Evolutionary conservation across 164 flowering plant species (phyloP).

Genomic region (Echeveria elegans): DNA sequence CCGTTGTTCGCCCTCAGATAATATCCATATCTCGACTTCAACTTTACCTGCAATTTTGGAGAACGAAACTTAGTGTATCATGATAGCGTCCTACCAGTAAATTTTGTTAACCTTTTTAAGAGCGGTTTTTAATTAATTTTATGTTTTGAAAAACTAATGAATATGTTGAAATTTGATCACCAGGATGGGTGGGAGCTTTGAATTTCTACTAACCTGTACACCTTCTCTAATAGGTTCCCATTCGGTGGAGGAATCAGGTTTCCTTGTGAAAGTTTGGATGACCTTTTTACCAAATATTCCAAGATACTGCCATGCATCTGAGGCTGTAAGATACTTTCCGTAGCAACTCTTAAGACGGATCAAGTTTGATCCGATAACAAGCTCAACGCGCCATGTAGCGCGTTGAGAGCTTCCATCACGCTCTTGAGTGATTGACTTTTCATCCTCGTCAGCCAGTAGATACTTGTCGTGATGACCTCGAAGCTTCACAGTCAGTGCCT

Average conservation of each 20-base stretch:
- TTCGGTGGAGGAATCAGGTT: not conserved
- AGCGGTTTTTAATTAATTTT: no score
- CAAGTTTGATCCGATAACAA: not conserved
- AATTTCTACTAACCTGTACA: not conserved
- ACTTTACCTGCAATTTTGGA: not conserved
- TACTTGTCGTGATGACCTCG: not conserved
- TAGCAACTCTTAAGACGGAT: not conserved
- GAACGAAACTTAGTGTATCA: no score
- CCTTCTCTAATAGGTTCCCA: not conserved
- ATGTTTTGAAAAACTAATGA: no score
- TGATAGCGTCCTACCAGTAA: no score
- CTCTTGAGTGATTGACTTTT: not conserved
- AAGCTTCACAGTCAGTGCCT: not conserved
- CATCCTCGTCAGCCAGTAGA: not conserved
- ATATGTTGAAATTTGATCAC: no score
- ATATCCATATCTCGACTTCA: not conserved
- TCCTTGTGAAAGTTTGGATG: not conserved
- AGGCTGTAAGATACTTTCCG: not conserved
- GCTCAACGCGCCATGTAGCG: not conserved
- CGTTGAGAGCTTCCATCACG: not conserved
- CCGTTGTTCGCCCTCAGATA: not conserved
- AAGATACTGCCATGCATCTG: not conserved
- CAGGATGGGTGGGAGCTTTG: not conserved
- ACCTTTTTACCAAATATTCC: not conserved
- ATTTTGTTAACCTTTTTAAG: no score